Conservation (phyloP, 257 asterid genomes). For the Fraxinus cuspidata region DNA sequence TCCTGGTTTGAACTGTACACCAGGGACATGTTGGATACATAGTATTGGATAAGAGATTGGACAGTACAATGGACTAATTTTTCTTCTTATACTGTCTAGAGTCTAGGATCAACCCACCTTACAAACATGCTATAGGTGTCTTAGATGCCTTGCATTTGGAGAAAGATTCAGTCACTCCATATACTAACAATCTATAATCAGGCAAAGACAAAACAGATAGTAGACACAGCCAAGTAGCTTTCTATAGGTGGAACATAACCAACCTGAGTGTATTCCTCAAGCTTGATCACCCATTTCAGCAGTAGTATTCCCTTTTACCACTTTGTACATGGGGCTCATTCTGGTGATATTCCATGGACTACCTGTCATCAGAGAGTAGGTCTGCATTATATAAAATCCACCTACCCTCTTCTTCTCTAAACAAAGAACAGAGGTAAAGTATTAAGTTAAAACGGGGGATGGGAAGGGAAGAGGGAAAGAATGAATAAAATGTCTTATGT, state of each 20-base stretch:
- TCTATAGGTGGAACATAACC: slow-evolving; percentile 42
- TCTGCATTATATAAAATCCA: slow-evolving; percentile 46
- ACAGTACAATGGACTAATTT: not conserved
- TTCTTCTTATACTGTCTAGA: not conserved
- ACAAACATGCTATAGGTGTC: not conserved
- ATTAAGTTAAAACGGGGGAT: slow-evolving; percentile 4
- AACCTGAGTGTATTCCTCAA: slow-evolving; percentile 63
- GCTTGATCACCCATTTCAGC: slow-evolving; percentile 62
- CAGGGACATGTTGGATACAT: not conserved
- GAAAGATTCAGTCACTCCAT: slow-evolving; percentile 1
- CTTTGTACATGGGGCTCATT: slow-evolving; percentile 71
- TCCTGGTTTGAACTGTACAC: not conserved
- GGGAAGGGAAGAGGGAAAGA: not conserved
- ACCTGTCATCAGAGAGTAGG: slow-evolving; percentile 77
- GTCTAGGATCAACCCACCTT: not conserved
- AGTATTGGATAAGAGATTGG: not conserved
- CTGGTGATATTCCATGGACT: slow-evolving; percentile 71
- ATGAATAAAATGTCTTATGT: not conserved
- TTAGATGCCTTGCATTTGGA: not conserved
- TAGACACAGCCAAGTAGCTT: slow-evolving; percentile 27
- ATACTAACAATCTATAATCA: slow-evolving; percentile 9
- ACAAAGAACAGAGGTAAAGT: slow-evolving; percentile 18
- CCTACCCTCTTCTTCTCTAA: slow-evolving; percentile 30
- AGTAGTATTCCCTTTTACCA: slow-evolving; percentile 57
- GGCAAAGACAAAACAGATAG: slow-evolving; percentile 7